phyloP scores from a whole-genome alignment of 208 protist species.

The Crithidia sp. region DNA sequence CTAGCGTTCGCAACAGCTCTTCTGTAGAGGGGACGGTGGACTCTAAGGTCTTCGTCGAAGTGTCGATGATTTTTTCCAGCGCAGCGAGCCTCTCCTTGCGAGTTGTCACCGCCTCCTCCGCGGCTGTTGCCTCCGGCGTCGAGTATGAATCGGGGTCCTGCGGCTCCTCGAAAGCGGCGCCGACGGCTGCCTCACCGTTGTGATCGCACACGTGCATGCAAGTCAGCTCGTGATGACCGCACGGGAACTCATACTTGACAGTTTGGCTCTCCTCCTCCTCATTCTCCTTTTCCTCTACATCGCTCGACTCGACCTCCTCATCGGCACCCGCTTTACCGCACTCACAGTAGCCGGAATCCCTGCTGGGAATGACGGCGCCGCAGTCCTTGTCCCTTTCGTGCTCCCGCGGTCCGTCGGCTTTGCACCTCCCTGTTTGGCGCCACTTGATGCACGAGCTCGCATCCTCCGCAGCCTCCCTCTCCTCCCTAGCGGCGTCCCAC shows the following conservation, averaged over 20 bases:
- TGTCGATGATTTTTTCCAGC: conserved; percentile 26
- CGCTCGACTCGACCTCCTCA: neutral
- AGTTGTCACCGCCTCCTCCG: conserved; percentile 19
- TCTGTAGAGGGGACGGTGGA: conserved; percentile 42
- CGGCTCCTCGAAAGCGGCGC: conserved; percentile 10
- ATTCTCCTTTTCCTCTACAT: neutral
- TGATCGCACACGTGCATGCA: conserved; percentile 65
- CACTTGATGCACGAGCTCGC: conserved; percentile 41
- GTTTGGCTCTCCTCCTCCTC: neutral
- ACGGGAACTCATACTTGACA: conserved; percentile 42
- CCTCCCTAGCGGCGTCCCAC: conserved; percentile 10
- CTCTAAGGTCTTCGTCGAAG: conserved; percentile 17
- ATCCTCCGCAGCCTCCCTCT: conserved; percentile 8
- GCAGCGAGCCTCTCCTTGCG: conserved; percentile 21
- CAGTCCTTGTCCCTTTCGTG: conserved; percentile 44
- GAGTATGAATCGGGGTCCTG: conserved; percentile 33
- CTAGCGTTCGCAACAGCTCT: conserved; percentile 58
- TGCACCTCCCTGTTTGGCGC: conserved; percentile 51
- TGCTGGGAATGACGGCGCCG: conserved; percentile 27
- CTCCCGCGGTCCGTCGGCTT: conserved; percentile 22
- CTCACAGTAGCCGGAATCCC: conserved; percentile 64
- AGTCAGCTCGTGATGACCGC: conserved; percentile 42
- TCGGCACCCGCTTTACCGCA: conserved; percentile 26
- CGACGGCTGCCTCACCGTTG: conserved; percentile 31
- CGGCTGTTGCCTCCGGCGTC: conserved; percentile 35